Conservation (phyloP, 805 yeast genomes). For the Vanderwaltozyma verrucispora region DNA sequence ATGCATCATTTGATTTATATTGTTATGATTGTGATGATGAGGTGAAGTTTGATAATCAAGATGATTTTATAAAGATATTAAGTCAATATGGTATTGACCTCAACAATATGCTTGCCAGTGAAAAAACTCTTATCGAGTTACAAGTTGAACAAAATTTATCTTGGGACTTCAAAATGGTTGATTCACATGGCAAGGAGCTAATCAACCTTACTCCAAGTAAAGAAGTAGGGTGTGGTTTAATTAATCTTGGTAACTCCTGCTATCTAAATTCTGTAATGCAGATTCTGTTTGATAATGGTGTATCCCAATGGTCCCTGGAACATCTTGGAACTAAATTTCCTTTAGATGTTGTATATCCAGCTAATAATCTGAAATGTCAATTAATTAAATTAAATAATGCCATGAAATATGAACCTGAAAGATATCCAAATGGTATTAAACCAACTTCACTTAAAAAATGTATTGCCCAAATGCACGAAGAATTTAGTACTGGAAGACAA, state of each 20-base stretch:
- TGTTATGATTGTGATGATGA: conserved; percentile 90
- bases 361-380: conserved; percentile 62
- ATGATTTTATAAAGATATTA: conserved; percentile 24
- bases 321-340: conserved; percentile 32
- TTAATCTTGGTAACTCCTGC: conserved; percentile 89
- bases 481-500: conserved; percentile 78
- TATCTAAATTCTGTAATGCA: conserved; percentile 79
- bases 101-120: conserved; percentile 51
- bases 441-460: conserved; percentile 69
- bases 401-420: conserved; percentile 34
- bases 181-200: conserved; percentile 55
- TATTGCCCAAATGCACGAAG: conserved; percentile 69
- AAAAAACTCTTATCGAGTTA: conserved; percentile 77
- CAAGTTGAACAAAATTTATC: conserved; percentile 87
- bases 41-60: conserved; percentile 43
- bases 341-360: conserved; percentile 38
- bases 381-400: conserved; percentile 75
- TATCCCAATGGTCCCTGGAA: conserved; percentile 29
- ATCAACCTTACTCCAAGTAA: conserved; percentile 35
- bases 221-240: conserved; percentile 66
- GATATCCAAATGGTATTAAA: conserved; percentile 64
- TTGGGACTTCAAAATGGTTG: conserved; percentile 85
- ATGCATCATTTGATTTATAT: conserved; percentile 66
- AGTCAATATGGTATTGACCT: conserved; percentile 61
- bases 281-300: conserved; percentile 39